phyloP scores from a whole-genome alignment of 805 yeast species.

The Maudiozyma turicensis region DNA sequence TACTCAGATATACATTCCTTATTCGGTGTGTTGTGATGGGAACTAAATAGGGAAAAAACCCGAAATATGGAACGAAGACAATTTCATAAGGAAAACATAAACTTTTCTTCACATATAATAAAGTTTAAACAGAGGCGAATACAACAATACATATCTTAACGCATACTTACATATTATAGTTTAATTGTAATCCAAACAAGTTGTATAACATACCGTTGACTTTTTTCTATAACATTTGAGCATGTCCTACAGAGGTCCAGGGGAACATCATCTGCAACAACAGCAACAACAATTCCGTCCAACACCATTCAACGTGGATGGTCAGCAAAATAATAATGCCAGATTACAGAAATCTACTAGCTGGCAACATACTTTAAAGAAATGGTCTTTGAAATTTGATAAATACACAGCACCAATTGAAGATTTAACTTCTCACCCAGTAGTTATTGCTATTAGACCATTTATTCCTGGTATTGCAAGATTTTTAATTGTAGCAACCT shows the following conservation, averaged over 20 bases:
- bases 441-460: slow-evolving; percentile 44
- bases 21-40: too few species aligned
- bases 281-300: background rate
- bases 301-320: background rate
- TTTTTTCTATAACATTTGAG: too few species aligned
- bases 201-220: too few species aligned
- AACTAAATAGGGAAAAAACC: too few species aligned
- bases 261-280: background rate
- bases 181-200: too few species aligned
- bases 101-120: too few species aligned
- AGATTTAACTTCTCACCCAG: slow-evolving; percentile 40
- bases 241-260: slow-evolving; percentile 2
- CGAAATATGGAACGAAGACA: too few species aligned
- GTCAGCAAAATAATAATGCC: background rate
- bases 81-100: too few species aligned
- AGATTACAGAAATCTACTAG: background rate
- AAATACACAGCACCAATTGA: slow-evolving; percentile 17
- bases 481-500: slow-evolving; percentile 85
- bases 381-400: background rate
- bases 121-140: too few species aligned
- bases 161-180: too few species aligned
- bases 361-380: background rate
- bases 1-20: background rate
- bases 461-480: slow-evolving; percentile 84
- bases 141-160: too few species aligned